Base-by-base conservation (phyloP, 1,139 yeast genomes). In the Eremothecium gossypii region DNA sequence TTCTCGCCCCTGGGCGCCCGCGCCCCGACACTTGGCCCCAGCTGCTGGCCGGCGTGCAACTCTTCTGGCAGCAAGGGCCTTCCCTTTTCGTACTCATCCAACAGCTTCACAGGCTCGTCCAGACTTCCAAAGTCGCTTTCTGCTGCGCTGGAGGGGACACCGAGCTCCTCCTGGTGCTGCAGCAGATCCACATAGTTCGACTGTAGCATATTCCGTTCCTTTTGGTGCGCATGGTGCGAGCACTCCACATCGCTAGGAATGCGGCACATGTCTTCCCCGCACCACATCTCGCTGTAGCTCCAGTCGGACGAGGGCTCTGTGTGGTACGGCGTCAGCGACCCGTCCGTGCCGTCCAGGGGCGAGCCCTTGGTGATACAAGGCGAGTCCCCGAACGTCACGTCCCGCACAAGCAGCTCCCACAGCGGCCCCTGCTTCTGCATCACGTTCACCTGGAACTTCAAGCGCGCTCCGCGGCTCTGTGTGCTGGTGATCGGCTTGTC, bases 381-480 rank as follows among this genome's bases (percentile, higher is more conserved):
- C 8, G 46, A 43, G 23, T 39, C 41, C 20, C 40, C 41, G 35
- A 38, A 36, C 2, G 47, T 37, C 33, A 46, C 49, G 32, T 46
- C 44, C 12, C 30, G 37, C 10, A 46, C n/a, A 7, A 30, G 8
- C 10, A 45, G 12, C 12, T 37, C 44, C 27, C 39, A 41, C 10
- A 13, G 36, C 3, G 9, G 35, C 12, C 32, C 12, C 14, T 37
- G 36, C 27, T 30, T 33, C 11, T 26, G 37, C 26, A 4, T 11
- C 8, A 33, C 30, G 17, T 37, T 38, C 12, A 43, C 43, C 17
- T 40, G 46, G 27, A 47, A 40, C 38, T 45, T 47, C 11, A 47
- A 30, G 34, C 45, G 43, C 14, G 50, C 50, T 14, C 46, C 49
- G 9, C 48, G 42, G 17, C 33, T 32, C 23, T 45, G 50, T 8